Percentiles rank a stretch among this genome's conserved stretches.
phyloP scores from a whole-genome alignment of 2,329 filamentous ascomycete genomes.

The Phaeoacremonium minimum region DNA sequence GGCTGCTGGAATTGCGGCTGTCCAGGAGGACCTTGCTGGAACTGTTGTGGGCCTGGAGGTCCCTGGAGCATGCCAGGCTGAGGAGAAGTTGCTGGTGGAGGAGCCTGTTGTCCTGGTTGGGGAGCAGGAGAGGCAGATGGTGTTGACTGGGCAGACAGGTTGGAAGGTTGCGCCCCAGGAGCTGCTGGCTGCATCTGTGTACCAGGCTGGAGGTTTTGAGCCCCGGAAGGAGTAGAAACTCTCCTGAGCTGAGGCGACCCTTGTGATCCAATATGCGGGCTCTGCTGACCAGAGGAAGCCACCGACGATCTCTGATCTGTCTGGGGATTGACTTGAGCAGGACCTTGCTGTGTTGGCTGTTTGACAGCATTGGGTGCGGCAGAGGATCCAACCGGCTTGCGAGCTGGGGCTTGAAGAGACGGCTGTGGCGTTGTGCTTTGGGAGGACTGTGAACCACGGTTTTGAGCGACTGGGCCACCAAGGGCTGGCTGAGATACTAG shows the following conservation, averaged over 20 bases:
- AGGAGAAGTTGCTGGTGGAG: constrained; percentile 6
- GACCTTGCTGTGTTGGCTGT: neutral
- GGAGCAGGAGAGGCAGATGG: constrained; percentile 7
- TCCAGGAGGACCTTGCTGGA: neutral
- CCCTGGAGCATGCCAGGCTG: constrained; percentile 2
- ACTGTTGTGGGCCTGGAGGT: neutral
- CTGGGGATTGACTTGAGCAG: neutral
- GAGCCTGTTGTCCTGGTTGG: constrained; percentile 4
- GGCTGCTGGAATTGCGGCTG: neutral
- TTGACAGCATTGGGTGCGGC: constrained; percentile 3
- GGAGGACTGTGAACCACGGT: neutral
- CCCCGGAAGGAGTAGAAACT: constrained; percentile 1
- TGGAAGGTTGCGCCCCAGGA: constrained; percentile 2
- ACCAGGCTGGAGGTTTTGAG: constrained; percentile 2
- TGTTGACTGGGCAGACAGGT: constrained; percentile 5
- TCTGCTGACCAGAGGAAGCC: neutral
- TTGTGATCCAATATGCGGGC: neutral
- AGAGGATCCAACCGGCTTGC: constrained; percentile 4
- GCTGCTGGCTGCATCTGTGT: constrained; percentile 1
- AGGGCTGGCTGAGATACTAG: neutral
- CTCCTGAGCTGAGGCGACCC: constrained; percentile 4
- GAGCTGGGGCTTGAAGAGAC: constrained; percentile 7
- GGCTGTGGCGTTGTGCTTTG: constrained; percentile 1
- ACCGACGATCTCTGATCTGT: neutral
- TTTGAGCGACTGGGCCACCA: neutral